These are phyloP conservation scores for Verticillium nonalfalfae DNA, from an alignment of 2,329 filamentous ascomycete genomes.

Conservation along the genomic window DNA sequence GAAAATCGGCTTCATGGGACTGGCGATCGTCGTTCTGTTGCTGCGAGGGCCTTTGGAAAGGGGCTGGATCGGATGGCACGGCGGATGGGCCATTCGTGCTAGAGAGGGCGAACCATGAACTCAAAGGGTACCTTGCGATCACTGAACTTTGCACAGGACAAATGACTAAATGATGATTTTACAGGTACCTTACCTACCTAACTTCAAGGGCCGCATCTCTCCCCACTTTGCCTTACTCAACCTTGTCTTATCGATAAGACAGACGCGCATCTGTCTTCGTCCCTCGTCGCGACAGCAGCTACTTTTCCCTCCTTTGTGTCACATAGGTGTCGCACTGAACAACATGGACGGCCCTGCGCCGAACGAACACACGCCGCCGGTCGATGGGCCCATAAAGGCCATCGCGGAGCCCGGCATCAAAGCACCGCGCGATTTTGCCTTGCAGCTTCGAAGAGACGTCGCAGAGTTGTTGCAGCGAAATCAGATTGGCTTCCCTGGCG, in stretches of 20 bases:
- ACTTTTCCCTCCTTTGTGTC: background rate
- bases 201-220: background rate
- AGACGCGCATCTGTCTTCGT: background rate
- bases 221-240: background rate
- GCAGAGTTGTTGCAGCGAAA: slow-evolving; percentile 66
- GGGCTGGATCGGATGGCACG: slow-evolving; percentile 24
- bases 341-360: slow-evolving; percentile 10
- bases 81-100: slow-evolving; percentile 15
- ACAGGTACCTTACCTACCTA: too few relatives aligned
- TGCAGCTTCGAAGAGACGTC: slow-evolving; percentile 63
- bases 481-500: slow-evolving; percentile 71
- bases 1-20: background rate
- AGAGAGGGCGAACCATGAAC: slow-evolving; percentile 12
- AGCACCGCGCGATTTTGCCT: slow-evolving; percentile 51
- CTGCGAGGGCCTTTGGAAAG: slow-evolving; percentile 20
- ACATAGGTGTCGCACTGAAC: background rate
- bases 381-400: slow-evolving; percentile 33
- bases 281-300: slow-evolving; percentile 8
- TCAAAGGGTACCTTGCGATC: too few relatives aligned
- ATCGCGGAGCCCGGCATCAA: slow-evolving; percentile 60
- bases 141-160: too few relatives aligned
- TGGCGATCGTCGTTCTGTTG: slow-evolving; percentile 16
- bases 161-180: too few relatives aligned
- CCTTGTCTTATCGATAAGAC: background rate
- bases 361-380: slow-evolving; percentile 8